Evolutionary conservation across 768 basidiomycete species (phyloP).

Genomic region (Podaxis mareebaensis): DNA sequence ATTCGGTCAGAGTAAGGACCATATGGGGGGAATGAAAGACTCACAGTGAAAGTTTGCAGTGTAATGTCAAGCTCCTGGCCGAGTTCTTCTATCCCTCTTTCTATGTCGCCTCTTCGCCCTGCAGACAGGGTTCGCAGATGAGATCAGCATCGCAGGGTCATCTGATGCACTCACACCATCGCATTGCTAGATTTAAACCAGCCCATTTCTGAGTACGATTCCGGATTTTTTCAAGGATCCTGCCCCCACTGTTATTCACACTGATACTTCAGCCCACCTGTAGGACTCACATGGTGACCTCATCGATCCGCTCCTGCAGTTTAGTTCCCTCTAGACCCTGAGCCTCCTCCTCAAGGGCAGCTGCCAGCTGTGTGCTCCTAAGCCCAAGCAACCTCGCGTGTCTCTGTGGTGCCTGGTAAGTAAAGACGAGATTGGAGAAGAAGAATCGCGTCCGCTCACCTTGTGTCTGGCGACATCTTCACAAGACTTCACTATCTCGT

Average conservation of each 20-base stretch:
- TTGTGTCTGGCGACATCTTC: slow-evolving; percentile 49
- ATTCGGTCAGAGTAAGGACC: background rate
- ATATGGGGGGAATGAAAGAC: slow-evolving; percentile 10
- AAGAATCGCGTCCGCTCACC: slow-evolving; percentile 29
- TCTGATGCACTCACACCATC: slow-evolving; percentile 29
- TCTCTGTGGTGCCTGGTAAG: slow-evolving; percentile 28
- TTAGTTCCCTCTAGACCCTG: slow-evolving; percentile 40
- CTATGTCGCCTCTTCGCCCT: slow-evolving; percentile 51
- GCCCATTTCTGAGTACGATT: slow-evolving; percentile 40
- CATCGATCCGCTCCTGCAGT: slow-evolving; percentile 39
- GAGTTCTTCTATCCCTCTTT: slow-evolving; percentile 42
- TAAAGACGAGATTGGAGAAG: background rate
- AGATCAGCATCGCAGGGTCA: background rate
- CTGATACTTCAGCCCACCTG: background rate
- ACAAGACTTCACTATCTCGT: slow-evolving; percentile 45
- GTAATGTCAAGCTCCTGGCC: slow-evolving; percentile 42
- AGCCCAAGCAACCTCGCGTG: slow-evolving; percentile 42
- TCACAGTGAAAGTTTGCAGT: slow-evolving; percentile 44
- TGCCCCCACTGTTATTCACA: slow-evolving; percentile 20
- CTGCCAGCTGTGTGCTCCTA: slow-evolving; percentile 42
- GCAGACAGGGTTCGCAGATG: background rate
- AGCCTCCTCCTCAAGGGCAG: slow-evolving; percentile 41
- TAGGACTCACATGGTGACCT: slow-evolving; percentile 42
- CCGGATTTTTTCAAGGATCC: slow-evolving; percentile 41
- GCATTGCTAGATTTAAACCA: slow-evolving; percentile 4